Evolutionary conservation across 352 stramenopile species (phyloP).

Genomic region (Pythium aristosporum): DNA sequence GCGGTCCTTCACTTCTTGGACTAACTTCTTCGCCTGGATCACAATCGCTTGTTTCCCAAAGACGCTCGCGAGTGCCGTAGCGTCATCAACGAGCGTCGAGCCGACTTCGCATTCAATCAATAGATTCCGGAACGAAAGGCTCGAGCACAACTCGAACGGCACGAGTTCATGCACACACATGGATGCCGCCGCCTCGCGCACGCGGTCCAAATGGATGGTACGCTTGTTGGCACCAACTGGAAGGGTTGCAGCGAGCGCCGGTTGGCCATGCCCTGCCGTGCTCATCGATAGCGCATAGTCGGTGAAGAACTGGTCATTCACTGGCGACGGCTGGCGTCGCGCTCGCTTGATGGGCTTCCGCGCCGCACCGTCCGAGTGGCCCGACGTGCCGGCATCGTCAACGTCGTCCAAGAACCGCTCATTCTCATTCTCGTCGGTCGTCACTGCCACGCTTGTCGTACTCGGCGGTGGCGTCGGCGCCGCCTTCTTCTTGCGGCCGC

Average conservation of each 20-base stretch:
- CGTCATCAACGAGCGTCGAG: conserved; percentile 34
- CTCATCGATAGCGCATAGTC: conserved; percentile 37
- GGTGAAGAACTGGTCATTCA: conserved; percentile 36
- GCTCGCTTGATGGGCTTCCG: conserved; percentile 37
- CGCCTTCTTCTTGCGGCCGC: conserved; percentile 59
- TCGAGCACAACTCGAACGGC: conserved; percentile 66
- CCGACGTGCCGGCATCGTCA: background rate
- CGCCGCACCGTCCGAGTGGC: background rate
- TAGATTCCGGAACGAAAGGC: conserved; percentile 53
- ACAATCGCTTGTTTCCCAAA: conserved; percentile 48
- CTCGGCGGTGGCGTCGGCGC: background rate
- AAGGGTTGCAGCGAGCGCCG: background rate
- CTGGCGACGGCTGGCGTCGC: conserved; percentile 11
- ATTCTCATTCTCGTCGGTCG: conserved; percentile 16
- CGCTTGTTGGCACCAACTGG: conserved; percentile 15
- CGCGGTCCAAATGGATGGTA: conserved; percentile 45
- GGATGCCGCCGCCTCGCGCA: conserved; percentile 57
- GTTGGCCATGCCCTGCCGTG: background rate
- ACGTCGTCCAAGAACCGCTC: conserved; percentile 29
- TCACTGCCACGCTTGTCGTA: background rate
- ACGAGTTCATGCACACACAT: conserved; percentile 71
- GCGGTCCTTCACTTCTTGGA: conserved; percentile 45
- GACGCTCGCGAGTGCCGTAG: conserved; percentile 36
- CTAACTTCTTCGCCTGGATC: conserved; percentile 52
- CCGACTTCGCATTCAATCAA: conserved; percentile 54